phyloP scores from a whole-genome alignment of 306 rosid species.

The Cotoneaster glaucophyllus region DNA sequence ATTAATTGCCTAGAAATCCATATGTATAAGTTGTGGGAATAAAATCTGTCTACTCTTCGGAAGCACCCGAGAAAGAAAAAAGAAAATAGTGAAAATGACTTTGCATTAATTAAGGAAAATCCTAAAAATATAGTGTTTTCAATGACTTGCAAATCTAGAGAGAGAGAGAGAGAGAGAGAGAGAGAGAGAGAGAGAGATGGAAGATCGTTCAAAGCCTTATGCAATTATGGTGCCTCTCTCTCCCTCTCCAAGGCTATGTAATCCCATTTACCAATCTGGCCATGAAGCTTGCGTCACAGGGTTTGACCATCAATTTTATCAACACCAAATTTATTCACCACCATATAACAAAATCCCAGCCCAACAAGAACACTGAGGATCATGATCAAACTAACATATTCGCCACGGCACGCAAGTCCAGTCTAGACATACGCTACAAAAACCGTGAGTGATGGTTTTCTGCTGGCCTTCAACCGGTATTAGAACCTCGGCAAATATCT shows the following conservation, averaged over 20 bases:
- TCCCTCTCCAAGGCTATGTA: slow-evolving; percentile 17
- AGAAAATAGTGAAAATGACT: no score
- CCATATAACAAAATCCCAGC: slow-evolving; percentile 8
- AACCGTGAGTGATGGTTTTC: slow-evolving; percentile 25
- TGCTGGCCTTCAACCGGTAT: slow-evolving; percentile 13
- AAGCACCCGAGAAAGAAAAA: no score
- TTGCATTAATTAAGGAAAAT: no score
- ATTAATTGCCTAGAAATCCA: no score
- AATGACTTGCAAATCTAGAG: neutral
- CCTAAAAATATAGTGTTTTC: neutral
- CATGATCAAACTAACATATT: slow-evolving; percentile 19
- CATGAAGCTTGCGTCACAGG: slow-evolving; percentile 18
- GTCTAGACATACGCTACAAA: slow-evolving; percentile 25
- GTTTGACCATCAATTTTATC: slow-evolving; percentile 11
- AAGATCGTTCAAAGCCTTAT: slow-evolving; percentile 6
- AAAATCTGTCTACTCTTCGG: no score
- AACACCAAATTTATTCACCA: slow-evolving; percentile 12
- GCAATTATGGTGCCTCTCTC: slow-evolving; percentile 13
- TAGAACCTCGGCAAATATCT: slow-evolving; percentile 6
- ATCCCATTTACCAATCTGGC: slow-evolving; percentile 19
- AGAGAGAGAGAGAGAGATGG: neutral
- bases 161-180: neutral
- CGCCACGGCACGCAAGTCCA: slow-evolving; percentile 9
- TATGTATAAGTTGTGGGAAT: no score
- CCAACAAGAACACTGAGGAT: neutral